Evolutionary conservation across 345 rosid genomes (phyloP).

Genomic region (Salix arbutifolia): DNA sequence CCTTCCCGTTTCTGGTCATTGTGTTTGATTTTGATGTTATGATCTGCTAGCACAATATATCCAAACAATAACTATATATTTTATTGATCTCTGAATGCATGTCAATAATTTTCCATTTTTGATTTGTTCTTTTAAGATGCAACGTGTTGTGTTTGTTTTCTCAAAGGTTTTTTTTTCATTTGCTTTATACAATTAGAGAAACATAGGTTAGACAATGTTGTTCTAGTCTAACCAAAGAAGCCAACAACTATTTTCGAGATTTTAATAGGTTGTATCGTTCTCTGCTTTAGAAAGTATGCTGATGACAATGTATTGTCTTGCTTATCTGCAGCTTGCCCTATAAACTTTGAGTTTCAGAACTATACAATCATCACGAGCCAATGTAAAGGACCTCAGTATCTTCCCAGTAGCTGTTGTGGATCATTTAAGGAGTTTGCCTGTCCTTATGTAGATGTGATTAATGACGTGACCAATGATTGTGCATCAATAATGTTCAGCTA

Average conservation of each 20-base stretch:
- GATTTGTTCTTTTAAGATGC: neutral
- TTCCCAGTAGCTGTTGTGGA: constrained; percentile 11
- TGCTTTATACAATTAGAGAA: neutral
- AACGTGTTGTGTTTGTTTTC: neutral
- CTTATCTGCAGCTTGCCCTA: constrained; percentile 21
- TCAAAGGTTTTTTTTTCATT: neutral
- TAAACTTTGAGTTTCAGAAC: constrained; percentile 26
- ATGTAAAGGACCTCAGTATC: constrained; percentile 22
- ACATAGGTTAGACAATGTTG: neutral
- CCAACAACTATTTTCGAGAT: neutral
- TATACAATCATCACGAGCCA: constrained; percentile 27
- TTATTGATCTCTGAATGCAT: neutral
- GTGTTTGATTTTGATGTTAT: neutral
- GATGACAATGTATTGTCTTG: constrained; percentile 4
- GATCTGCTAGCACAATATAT: neutral
- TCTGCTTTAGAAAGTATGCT: neutral
- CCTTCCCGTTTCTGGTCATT: neutral
- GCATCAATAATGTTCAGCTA: constrained; percentile 30
- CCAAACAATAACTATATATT: neutral
- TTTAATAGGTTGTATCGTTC: neutral
- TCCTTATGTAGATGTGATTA: constrained; percentile 9
- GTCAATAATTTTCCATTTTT: neutral
- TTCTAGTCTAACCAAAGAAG: neutral
- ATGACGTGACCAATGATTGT: constrained; percentile 25
- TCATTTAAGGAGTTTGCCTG: constrained; percentile 25